Evolutionary conservation across 2,329 filamentous ascomycete species (phyloP).

Genomic region (Colletotrichum incanum): DNA sequence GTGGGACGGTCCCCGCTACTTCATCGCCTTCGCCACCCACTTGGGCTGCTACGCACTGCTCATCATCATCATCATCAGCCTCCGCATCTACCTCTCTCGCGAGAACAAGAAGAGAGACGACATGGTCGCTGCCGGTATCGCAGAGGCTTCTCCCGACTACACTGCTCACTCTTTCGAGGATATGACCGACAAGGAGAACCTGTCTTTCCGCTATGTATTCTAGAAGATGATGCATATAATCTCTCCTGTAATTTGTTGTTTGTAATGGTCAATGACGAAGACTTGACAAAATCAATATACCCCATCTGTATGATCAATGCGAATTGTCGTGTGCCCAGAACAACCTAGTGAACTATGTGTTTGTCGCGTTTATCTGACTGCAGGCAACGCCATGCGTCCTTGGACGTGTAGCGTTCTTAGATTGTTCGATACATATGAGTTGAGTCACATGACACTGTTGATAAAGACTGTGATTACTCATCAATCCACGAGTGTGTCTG

Average conservation of each 20-base stretch:
- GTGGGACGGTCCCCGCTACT: constrained; percentile 75
- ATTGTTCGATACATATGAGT: too few relatives aligned
- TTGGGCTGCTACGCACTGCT: constrained; percentile 78
- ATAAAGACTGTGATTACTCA: too few relatives aligned
- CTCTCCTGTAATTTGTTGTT: background rate
- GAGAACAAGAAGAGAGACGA: constrained; percentile 74
- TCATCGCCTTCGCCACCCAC: constrained; percentile 79
- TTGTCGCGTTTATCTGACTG: background rate
- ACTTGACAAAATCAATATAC: background rate
- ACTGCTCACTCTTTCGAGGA: constrained; percentile 73
- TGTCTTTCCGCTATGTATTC: constrained; percentile 72
- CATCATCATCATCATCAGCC: constrained; percentile 69
- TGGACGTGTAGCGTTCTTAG: too few relatives aligned
- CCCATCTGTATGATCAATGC: background rate
- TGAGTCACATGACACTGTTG: too few relatives aligned
- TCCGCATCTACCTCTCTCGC: constrained; percentile 71
- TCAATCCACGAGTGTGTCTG: too few relatives aligned
- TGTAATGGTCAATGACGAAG: constrained; percentile 4
- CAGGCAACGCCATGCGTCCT: background rate
- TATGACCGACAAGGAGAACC: constrained; percentile 74
- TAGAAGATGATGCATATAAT: constrained; percentile 47
- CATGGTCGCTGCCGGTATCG: constrained; percentile 58
- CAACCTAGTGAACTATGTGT: background rate
- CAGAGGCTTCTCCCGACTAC: constrained; percentile 57
- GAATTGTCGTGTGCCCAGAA: background rate